Evolutionary conservation across 176 grass and related monocot species (phyloP), one percentile per base, ranked within the genome.

Genomic region (Otatea glauca): DNA sequence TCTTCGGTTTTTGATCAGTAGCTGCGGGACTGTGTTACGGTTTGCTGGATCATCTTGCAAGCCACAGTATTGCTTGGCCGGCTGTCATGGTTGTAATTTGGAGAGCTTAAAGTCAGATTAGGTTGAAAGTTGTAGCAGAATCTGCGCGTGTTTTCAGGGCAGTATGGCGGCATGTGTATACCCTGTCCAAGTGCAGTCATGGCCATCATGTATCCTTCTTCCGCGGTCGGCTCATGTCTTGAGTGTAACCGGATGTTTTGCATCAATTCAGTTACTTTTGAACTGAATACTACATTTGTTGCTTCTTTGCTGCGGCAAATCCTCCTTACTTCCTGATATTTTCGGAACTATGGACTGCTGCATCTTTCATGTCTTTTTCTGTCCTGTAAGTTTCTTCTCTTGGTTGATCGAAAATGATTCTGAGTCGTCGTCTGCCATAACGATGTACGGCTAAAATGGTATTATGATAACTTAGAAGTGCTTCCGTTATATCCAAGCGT

Each of bases 1-100:
- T 98, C 82, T 95, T 98, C 20, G 96, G 93, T 15, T 79, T 98
- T 70, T 98, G 90, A 98, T 84, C 35, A 35, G 42, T 75, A 51
- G 64, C 18, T 75, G 18, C 17, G 14, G 29, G 37, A 23, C 17
- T 16, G 12, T 85, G n/a, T 61, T 39, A 44, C 61, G 70, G 65
- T 7, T 87, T 71, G 72, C 65, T 72, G 53, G 41, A 29, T 45
- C 50, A 32, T 75, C 49, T 75, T 84, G 73, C 54, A 63, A 90
- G 59, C 77, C 23, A 4, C 16, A 43, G 59, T 87, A 73, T 29
- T 32, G 45, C 59, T 56, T 67, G 32, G 72, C 63, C 50, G 18
- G 39, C 5, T 42, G 16, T 68, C 50, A 53, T 64, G 72, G 9
- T 73, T 89, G 80, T 87, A 77, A 76, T 65, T 56, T 66, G 70